Evolutionary conservation across 2,329 filamentous ascomycete genomes (phyloP).

Genomic region (Pseudogymnoascus sp.): DNA sequence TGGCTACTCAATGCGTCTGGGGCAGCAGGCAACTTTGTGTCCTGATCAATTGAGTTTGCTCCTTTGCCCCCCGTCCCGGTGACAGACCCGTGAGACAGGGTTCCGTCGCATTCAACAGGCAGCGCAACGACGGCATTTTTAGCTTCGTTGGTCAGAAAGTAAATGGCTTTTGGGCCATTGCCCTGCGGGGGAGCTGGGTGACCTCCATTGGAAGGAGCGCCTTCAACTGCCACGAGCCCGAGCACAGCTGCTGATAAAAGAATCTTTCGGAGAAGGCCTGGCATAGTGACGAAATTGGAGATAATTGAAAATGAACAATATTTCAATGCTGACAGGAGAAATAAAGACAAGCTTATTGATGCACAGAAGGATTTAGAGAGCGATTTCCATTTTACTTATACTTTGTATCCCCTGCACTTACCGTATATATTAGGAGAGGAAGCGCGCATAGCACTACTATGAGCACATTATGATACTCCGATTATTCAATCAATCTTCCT

Average conservation of each 20-base stretch:
- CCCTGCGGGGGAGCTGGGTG: not conserved
- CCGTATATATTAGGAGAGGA: not conserved
- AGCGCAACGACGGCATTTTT: slow-evolving; percentile 43
- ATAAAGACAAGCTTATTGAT: not conserved
- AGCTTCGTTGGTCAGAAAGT: slow-evolving; percentile 47
- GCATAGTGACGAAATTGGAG: not conserved
- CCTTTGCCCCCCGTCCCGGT: slow-evolving; percentile 42
- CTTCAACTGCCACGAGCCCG: not conserved
- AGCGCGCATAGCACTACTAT: not conserved
- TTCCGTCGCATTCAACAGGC: slow-evolving; percentile 39
- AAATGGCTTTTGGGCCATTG: slow-evolving; percentile 36
- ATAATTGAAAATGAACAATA: not conserved
- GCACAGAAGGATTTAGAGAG: not conserved
- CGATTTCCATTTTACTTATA: not conserved
- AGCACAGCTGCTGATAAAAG: not conserved
- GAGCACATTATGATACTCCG: not conserved
- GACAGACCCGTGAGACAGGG: slow-evolving; percentile 34
- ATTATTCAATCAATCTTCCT: not conserved
- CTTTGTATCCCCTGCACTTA: not conserved
- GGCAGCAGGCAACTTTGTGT: slow-evolving; percentile 31
- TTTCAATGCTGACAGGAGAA: not conserved
- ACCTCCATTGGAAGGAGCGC: not conserved
- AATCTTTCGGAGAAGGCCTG: not conserved
- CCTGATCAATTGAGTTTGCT: slow-evolving; percentile 32
- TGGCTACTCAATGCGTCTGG: slow-evolving; percentile 47